Conservation (phyloP, 768 basidiomycete genomes). For the Leucosporidium yakuticum region DNA sequence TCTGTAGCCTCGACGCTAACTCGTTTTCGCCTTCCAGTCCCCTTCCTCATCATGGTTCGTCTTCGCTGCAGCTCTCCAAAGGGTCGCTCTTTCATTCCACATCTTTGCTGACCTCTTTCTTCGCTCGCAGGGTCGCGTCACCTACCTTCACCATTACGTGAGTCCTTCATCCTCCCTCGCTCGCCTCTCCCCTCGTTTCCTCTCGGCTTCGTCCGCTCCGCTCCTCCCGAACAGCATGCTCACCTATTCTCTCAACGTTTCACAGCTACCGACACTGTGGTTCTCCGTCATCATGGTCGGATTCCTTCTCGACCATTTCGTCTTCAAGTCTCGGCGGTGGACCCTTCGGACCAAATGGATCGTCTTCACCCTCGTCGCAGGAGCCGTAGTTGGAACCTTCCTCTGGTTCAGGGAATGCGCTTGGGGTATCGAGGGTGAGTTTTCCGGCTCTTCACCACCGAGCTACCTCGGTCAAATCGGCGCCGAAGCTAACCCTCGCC, state of each 20-base stretch:
- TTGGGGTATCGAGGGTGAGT: conserved; percentile 75
- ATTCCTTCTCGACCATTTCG: conserved; percentile 84
- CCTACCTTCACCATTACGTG: conserved; percentile 94
- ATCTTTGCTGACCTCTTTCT: background rate
- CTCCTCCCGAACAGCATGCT: conserved; percentile 52
- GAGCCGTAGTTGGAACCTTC: conserved; percentile 65
- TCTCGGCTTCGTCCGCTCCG: conserved; percentile 85
- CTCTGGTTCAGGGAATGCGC: conserved; percentile 92
- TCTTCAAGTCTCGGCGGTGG: conserved; percentile 70
- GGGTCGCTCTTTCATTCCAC: background rate
- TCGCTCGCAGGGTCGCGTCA: conserved; percentile 45
- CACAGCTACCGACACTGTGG: conserved; percentile 75
- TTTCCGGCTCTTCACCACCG: conserved; percentile 43
- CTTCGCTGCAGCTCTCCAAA: background rate
- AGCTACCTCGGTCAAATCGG: no score
- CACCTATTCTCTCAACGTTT: background rate
- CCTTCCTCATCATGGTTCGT: conserved; percentile 90
- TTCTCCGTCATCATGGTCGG: conserved; percentile 89
- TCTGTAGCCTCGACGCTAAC: background rate
- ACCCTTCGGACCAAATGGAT: conserved; percentile 62
- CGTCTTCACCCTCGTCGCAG: conserved; percentile 60
- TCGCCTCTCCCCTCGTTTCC: conserved; percentile 27
- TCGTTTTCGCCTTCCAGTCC: conserved; percentile 52
- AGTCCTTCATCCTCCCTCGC: conserved; percentile 42
- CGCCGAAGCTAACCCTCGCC: no score